Percentiles rank a stretch among this genome's conserved stretches.
phyloP scores from a whole-genome alignment of 2,329 filamentous ascomycete species.

The Xylariaceae sp. region DNA sequence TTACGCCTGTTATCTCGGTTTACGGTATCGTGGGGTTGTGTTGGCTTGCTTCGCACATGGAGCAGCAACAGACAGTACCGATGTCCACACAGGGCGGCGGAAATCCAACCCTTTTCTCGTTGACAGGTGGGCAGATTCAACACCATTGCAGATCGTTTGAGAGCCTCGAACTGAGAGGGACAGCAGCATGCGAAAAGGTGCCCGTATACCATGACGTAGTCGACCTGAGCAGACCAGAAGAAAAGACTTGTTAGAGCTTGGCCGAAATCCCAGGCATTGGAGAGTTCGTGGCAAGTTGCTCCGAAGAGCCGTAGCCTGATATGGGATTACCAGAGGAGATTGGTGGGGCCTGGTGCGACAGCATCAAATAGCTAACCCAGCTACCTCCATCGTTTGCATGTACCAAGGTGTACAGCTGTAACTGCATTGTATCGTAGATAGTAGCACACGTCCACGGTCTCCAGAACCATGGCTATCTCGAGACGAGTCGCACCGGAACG shows the following conservation, averaged over 20 bases:
- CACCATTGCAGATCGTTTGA: neutral
- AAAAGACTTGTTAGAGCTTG: slow-evolving; percentile 3
- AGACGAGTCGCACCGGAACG: slow-evolving; percentile 12
- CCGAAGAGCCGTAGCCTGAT: slow-evolving; percentile 47
- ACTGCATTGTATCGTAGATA: slow-evolving; percentile 11
- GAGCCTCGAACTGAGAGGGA: neutral
- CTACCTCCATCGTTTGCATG: slow-evolving; percentile 14
- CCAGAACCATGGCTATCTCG: neutral
- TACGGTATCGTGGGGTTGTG: slow-evolving; percentile 3
- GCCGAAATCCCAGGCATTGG: slow-evolving; percentile 20
- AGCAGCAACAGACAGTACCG: slow-evolving; percentile 6
- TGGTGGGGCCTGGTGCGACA: slow-evolving; percentile 32
- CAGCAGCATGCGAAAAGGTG: neutral
- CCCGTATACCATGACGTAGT: neutral
- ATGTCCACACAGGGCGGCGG: slow-evolving; percentile 1
- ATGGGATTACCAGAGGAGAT: slow-evolving; percentile 33
- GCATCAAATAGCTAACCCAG: slow-evolving; percentile 23
- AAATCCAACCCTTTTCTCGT: neutral
- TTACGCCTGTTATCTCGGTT: slow-evolving; percentile 12
- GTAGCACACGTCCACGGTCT: slow-evolving; percentile 13
- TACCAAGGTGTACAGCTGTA: slow-evolving; percentile 5
- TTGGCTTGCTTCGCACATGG: slow-evolving; percentile 4
- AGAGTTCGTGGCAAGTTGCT: slow-evolving; percentile 37
- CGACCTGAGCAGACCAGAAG: neutral
- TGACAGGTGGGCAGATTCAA: neutral